Evolutionary conservation across 192 early-diverging fungal genomes (phyloP).

Genomic region (Mortierella antarctica): DNA sequence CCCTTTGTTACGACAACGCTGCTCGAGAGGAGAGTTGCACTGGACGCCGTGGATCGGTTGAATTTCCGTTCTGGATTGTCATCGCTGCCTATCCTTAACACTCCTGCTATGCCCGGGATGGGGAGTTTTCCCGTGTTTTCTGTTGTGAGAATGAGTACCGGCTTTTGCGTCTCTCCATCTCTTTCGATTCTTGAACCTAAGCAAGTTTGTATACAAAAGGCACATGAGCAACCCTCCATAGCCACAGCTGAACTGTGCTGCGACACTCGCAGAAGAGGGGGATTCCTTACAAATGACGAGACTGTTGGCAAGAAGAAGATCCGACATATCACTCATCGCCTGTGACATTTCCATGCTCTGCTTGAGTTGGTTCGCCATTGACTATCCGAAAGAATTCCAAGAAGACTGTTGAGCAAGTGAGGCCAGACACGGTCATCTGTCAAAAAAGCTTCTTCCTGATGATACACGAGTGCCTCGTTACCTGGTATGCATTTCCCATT

Average conservation of each 20-base stretch:
- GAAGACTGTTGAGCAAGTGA: neutral
- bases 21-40: constrained; percentile 9
- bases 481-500: constrained; percentile 41
- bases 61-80: constrained; percentile 10
- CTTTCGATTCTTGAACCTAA: constrained; percentile 35
- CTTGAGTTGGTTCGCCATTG: constrained; percentile 47
- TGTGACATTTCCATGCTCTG: constrained; percentile 58
- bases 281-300: constrained; percentile 41
- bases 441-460: neutral
- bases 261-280: neutral
- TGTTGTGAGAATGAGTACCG: constrained; percentile 16
- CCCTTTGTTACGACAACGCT: neutral
- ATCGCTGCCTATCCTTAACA: constrained; percentile 20
- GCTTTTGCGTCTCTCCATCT: constrained; percentile 11
- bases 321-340: constrained; percentile 54
- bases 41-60: neutral
- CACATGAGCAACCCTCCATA: neutral
- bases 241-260: neutral
- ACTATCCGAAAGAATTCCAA: constrained; percentile 10
- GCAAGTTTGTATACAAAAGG: neutral
- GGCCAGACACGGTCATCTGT: neutral
- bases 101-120: constrained; percentile 23
- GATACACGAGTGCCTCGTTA: neutral
- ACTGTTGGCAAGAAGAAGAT: constrained; percentile 49
- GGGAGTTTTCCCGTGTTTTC: constrained; percentile 45